These are phyloP conservation scores for Aspergillus pseudoterreus DNA, from an alignment of 2,329 filamentous ascomycete genomes.

Conservation along the genomic window DNA sequence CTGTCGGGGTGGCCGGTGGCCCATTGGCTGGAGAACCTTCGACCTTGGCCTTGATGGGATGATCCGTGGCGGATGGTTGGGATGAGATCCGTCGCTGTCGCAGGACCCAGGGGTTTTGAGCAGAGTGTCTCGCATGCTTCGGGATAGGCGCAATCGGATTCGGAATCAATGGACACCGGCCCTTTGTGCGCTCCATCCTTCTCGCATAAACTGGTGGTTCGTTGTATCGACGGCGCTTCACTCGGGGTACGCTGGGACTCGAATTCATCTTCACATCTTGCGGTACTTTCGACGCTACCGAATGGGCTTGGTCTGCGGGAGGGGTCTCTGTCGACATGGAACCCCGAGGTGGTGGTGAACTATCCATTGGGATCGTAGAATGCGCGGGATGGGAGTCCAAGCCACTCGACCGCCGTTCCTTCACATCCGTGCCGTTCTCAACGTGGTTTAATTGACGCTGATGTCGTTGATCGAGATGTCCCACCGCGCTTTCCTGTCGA, in stretches of 20 bases:
- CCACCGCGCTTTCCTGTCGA: slow-evolving; percentile 26
- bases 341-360: slow-evolving; percentile 24
- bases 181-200: slow-evolving; percentile 40
- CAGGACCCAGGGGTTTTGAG: slow-evolving; percentile 18
- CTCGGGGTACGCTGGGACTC: slow-evolving; percentile 34
- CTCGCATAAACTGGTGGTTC: slow-evolving; percentile 53
- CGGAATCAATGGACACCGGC: slow-evolving; percentile 40
- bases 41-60: slow-evolving; percentile 13
- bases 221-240: slow-evolving; percentile 49
- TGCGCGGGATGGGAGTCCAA: slow-evolving; percentile 13
- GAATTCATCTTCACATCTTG: slow-evolving; percentile 15
- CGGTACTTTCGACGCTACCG: slow-evolving; percentile 22
- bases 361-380: slow-evolving; percentile 21
- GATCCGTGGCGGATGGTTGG: slow-evolving; percentile 14
- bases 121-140: slow-evolving; percentile 26
- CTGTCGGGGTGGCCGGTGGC: slow-evolving; percentile 16
- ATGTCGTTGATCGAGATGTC: slow-evolving; percentile 22
- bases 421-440: slow-evolving; percentile 24
- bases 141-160: slow-evolving; percentile 31
- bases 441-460: slow-evolving; percentile 21
- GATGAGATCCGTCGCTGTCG: slow-evolving; percentile 20
- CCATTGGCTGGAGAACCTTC: slow-evolving; percentile 28
- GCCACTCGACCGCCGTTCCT: slow-evolving; percentile 18
- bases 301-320: slow-evolving; percentile 8
- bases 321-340: slow-evolving; percentile 15